Percentiles rank a stretch among this genome's conserved stretches.
Conservation (phyloP, 2,329 filamentous ascomycete genomes). For the Penicillium freii region DNA sequence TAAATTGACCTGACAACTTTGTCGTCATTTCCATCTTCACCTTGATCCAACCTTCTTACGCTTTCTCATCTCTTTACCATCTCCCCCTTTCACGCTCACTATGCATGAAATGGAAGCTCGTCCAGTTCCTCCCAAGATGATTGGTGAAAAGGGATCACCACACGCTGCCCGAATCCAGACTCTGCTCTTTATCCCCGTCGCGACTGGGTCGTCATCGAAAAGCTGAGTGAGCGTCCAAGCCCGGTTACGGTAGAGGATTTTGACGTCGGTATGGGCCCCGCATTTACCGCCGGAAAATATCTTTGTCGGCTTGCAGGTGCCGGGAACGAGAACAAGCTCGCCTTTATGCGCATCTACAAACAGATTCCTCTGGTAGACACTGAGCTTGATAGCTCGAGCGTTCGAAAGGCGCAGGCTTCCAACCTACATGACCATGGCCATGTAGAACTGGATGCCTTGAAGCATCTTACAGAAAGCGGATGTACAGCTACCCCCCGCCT, state of each 20-base stretch:
- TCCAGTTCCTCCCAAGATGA: not conserved
- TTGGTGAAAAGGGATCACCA: not conserved
- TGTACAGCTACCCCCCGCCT: not conserved
- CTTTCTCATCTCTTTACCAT: not conserved
- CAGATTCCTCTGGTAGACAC: too few relatives aligned
- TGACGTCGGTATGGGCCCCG: not conserved
- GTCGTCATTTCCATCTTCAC: not conserved
- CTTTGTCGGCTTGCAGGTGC: not conserved
- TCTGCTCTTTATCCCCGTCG: not conserved
- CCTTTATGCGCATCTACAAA: too few relatives aligned
- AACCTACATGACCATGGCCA: not conserved
- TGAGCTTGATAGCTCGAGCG: too few relatives aligned
- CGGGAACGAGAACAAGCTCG: too few relatives aligned
- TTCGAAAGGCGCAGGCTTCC: too few relatives aligned
- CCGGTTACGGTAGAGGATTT: not conserved
- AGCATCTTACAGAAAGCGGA: not conserved
- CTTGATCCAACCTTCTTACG: not conserved
- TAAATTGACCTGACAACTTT: too few relatives aligned
- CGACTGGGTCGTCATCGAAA: not conserved
- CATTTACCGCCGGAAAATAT: not conserved
- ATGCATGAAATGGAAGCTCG: not conserved
- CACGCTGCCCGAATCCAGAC: not conserved
- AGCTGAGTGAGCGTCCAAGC: not conserved
- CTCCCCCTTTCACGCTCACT: not conserved
- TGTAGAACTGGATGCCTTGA: not conserved